A percentile compares a stretch with the other conserved stretches of the same genome.
Conservation (phyloP, 1,284 basidiomycete species). For the Exobasidium rhododendri region DNA sequence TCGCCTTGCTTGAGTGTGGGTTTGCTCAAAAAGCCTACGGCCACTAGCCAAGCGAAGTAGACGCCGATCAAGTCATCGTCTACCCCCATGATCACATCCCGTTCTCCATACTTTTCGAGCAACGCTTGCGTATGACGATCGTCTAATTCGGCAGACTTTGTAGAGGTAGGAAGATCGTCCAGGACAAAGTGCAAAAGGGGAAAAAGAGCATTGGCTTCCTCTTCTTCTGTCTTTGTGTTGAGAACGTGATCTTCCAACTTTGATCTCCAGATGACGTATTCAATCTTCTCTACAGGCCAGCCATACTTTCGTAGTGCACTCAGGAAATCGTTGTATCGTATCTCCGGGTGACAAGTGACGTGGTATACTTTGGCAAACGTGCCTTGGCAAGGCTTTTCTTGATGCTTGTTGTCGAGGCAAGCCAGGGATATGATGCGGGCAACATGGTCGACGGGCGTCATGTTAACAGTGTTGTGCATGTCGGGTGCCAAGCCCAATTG, state of each 20-base stretch:
- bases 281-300: constrained; percentile 72
- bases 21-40: constrained; percentile 76
- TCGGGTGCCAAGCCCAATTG: constrained; percentile 93
- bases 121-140: constrained; percentile 76
- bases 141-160: constrained; percentile 87
- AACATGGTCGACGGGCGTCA: constrained; percentile 97
- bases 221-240: constrained; percentile 56
- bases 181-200: constrained; percentile 71
- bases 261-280: constrained; percentile 88
- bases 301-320: constrained; percentile 74
- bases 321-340: constrained; percentile 87
- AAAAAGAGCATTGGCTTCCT: constrained; percentile 91
- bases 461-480: constrained; percentile 97
- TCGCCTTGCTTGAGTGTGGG: constrained; percentile 57
- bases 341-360: constrained; percentile 78
- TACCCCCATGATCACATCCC: constrained; percentile 65
- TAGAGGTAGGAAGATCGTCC: constrained; percentile 93
- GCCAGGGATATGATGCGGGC: constrained; percentile 69
- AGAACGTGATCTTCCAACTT: constrained; percentile 92
- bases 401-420: constrained; percentile 27
- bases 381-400: constrained; percentile 59
- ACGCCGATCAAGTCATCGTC: constrained; percentile 73
- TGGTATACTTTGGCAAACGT: constrained; percentile 74
- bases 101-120: constrained; percentile 60
- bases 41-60: constrained; percentile 92